Evolutionary conservation across 768 basidiomycete genomes (phyloP), one percentile per base, ranked within the genome.

Genomic region (Amanita pseudoporphyria): DNA sequence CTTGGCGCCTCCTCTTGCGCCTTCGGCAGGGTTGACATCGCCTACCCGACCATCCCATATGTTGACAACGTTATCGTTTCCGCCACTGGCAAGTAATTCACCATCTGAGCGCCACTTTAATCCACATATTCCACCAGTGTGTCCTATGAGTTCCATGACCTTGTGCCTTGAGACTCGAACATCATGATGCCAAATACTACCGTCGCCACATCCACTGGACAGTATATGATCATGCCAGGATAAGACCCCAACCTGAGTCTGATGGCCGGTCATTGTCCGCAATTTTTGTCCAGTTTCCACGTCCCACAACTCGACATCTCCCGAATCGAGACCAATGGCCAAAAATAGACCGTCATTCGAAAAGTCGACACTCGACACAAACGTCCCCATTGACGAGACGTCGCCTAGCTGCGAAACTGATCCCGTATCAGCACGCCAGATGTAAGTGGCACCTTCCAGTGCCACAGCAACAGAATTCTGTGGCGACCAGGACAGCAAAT

Each of bases 41-140:
- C 79, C 78, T 0, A 87, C 70, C 48, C 88, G 76, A 5, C 84
- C 88, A 57, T 99, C 95, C 95, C 95, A 99, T 44, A 96, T 85
- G 60, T 96, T 95, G 47, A 98, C 93, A 16, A 96, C 92, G 55
- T 98, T 97, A 64, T 98, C 96, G 60, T 98, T 96, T 0, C 93
- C 95, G 2, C 95, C 95, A 56, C 89, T 92, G 0, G 95, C 95
- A 21, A 99, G 73, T n/a, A 95, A 70, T 63, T 92, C 85, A 0
- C 93, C 91, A 56, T 94, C 94, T 2, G 72, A 61, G 40, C 93
- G 73, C 93, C 93, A 98, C 51, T 82, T 83, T 46, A 98, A 61
- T 2, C 94, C 92, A 61, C 94, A 97, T 10, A 96, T 89, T 63
- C 97, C 95, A 0, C 89, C 92, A 0, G 79, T 82, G 58, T 99